Evolutionary conservation across 2,329 filamentous ascomycete genomes (phyloP), one percentile per base, ranked within the genome.

Genomic region (Aspergillus tanneri): DNA sequence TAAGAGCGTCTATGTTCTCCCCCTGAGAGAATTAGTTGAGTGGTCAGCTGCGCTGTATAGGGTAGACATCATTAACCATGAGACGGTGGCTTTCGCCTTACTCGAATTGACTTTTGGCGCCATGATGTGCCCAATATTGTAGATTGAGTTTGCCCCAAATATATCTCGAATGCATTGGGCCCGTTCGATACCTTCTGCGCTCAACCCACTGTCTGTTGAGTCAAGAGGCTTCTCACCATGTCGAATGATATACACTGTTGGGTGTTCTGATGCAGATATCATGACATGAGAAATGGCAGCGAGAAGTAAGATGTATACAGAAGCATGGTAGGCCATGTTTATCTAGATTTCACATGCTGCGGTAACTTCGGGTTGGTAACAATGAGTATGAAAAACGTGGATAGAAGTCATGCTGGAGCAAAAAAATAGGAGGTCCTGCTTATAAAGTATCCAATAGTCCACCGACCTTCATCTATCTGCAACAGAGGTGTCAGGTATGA

Each of bases 191-290:
- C 64, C 64, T 6, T 64, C 62, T 2, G 43, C 18, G 14, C 50
- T 61, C 8, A 67, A 46, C 2, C 58, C 57, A 24, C 59, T 56
- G 19, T 65, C 56, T 8, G 54, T 22, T 6, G 53, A 52, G 25
- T 64, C 39, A 2, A 16, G 41, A 5, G 64, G 52, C 24, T 66
- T 66, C 42, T 67, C 64, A 25, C 59, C 64, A 39, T 67, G 64
- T 8, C 64, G 62, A 39, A 67, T 63, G 14, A 67, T 49, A 25
- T 60, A 66, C 14, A 66, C 54, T 6, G 53, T 64, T 14, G 64
- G 59, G 1, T 44, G 47, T 12, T 23, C 10, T 7, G 51, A 48
- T 12, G 52, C 56, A 12, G 39, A 46, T 2, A 32, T 16, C 12
- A 47, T 12, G 7, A 21, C 32, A 10, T 38, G 27, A 5, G 25